Conservation (phyloP, 805 yeast genomes). For the Maudiozyma pseudohumilis region DNA sequence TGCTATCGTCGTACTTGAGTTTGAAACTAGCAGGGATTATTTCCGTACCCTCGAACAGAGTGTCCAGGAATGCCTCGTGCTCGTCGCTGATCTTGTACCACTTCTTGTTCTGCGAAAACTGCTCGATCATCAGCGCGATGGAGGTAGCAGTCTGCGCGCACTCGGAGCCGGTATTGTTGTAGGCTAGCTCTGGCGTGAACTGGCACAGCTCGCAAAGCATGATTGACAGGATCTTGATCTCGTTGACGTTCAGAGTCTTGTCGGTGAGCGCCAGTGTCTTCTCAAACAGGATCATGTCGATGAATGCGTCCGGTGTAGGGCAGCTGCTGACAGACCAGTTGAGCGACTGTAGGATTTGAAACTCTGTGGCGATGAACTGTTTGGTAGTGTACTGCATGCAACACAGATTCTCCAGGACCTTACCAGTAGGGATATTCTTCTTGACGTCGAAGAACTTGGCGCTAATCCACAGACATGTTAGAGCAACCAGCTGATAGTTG, state of each 20-base stretch:
- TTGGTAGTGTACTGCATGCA: slow-evolving; percentile 45
- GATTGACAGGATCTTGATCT: slow-evolving; percentile 45
- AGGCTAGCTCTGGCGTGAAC: slow-evolving; percentile 49
- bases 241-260: slow-evolving; percentile 26
- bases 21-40: slow-evolving; percentile 24
- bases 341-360: slow-evolving; percentile 50
- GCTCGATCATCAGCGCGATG: slow-evolving; percentile 1
- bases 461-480: slow-evolving; percentile 87
- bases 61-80: neutral
- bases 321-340: slow-evolving; percentile 47
- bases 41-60: neutral
- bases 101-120: neutral
- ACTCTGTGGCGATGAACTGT: slow-evolving; percentile 56
- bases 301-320: slow-evolving; percentile 47
- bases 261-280: neutral
- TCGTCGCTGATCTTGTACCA: neutral
- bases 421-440: slow-evolving; percentile 48
- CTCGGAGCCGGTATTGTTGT: slow-evolving; percentile 22
- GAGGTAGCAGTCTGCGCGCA: slow-evolving; percentile 20
- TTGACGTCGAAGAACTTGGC: slow-evolving; percentile 66
- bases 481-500: slow-evolving; percentile 77
- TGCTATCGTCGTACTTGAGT: slow-evolving; percentile 15
- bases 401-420: slow-evolving; percentile 44
- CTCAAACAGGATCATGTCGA: slow-evolving; percentile 41
- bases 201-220: slow-evolving; percentile 59